Base-by-base conservation (phyloP, 1,284 basidiomycete species). In the Amylostereum areolatum region DNA sequence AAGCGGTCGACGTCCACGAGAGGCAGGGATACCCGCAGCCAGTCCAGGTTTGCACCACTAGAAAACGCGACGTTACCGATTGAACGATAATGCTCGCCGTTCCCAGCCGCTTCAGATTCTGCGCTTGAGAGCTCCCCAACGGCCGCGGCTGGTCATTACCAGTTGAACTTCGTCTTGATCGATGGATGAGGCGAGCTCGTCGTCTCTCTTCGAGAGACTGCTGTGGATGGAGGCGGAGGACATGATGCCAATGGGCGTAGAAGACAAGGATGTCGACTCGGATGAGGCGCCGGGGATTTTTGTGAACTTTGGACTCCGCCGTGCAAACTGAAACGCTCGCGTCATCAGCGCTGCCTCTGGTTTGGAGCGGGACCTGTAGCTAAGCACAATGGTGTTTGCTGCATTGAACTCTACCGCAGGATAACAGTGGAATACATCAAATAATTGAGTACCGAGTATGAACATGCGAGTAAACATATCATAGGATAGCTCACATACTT, bases 1-100 rank as follows among this genome's bases (percentile, higher is more conserved):
- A 40, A 42, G 29, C 44, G 52, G 34, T 50, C 73, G 61, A 85
- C 82, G 55, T 66, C 59, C 57, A 83, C 78, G 50, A 69, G 53
- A 12, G 34, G 64, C 69, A 70, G 71, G 77, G 85, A 87, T 90
- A 90, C 88, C 88, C 87, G 88, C 84, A 90, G 88, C 87, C 87
- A 73, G 41, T 64, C 78, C 80, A 81, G 83, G 80, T 78, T 57
- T 74, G 67, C 68, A 66, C 69, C 72, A 80, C 76, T 73, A 75
- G 66, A 73, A 70, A 73, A 66, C 32, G 46, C 60, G 78, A 86
- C 81, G 74, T 88, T 89, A 89, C 85, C 85, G 70, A 73, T 77
- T 72, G 40, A 66, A 58, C 4, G 68, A 61, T 18, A 49, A 63
- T 61, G 57, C 55, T 62, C 65, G 63, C 50, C 62, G 35, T n/a